These are phyloP conservation scores for Populus deltoides DNA, from an alignment of 345 rosid genomes.

Conservation along the genomic window DNA sequence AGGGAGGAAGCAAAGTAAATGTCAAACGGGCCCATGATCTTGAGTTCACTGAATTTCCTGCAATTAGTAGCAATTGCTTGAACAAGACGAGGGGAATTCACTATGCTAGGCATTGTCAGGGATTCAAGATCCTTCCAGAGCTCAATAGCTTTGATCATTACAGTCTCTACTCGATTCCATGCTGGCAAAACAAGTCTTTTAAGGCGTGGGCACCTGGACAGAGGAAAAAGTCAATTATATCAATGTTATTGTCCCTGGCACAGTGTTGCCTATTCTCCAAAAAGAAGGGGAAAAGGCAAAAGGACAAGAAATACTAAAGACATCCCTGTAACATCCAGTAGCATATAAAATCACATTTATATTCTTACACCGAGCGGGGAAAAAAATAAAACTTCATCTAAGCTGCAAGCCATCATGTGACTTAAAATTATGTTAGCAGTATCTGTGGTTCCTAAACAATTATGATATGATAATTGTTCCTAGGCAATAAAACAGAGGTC, in stretches of 20 bases:
- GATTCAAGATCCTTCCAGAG: constrained; percentile 79
- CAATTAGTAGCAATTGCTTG: constrained; percentile 72
- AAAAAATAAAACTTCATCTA: too few relatives aligned
- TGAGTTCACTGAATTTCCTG: constrained; percentile 56
- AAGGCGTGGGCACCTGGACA: constrained; percentile 60
- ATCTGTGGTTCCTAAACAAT: too few relatives aligned
- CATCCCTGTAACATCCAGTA: neutral
- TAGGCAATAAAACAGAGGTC: neutral
- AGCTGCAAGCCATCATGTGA: too few relatives aligned
- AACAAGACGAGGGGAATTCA: constrained; percentile 52
- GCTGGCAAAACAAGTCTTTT: constrained; percentile 74
- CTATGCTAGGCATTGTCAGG: constrained; percentile 86
- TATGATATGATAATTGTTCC: neutral
- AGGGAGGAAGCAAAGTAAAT: constrained; percentile 46
- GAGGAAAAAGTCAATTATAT: constrained; percentile 1
- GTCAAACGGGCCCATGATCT: constrained; percentile 80
- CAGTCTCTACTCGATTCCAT: constrained; percentile 76
- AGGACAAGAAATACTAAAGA: neutral
- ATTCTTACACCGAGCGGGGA: too few relatives aligned
- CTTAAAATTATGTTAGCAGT: too few relatives aligned
- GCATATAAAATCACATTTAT: neutral
- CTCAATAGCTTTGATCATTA: constrained; percentile 66
- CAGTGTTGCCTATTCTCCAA: neutral
- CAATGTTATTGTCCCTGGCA: neutral
- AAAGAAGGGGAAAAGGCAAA: neutral